These are phyloP conservation scores for Xylaria nigripes DNA, from an alignment of 495 filamentous ascomycete species.

Conservation along the genomic window DNA sequence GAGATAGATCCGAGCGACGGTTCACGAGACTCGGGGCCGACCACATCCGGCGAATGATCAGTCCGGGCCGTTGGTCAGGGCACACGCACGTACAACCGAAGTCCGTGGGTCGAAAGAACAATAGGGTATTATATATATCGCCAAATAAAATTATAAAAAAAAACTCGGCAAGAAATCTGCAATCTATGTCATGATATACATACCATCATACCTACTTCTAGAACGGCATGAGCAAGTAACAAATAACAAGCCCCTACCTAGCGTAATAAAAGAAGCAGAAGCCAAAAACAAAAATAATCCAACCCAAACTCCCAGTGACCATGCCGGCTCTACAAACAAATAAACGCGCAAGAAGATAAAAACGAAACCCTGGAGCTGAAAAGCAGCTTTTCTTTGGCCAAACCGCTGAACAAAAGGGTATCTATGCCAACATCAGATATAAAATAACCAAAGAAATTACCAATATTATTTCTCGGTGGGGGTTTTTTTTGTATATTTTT, in stretches of 20 bases:
- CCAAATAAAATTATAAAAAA: no score
- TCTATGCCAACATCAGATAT: neutral
- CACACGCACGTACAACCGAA: no score
- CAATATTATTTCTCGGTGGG: neutral
- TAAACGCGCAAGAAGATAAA: neutral
- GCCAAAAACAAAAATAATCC: no score
- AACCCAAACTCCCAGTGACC: no score
- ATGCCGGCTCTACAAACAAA: neutral
- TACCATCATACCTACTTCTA: neutral
- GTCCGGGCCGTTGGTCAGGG: no score
- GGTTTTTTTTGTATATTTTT: neutral
- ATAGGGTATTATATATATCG: neutral
- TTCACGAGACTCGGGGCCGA: no score
- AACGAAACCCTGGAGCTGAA: neutral
- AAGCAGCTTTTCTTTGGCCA: neutral
- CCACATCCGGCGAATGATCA: no score
- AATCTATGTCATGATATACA: neutral
- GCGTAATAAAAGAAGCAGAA: no score
- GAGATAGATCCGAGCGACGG: no score
- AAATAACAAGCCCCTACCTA: no score
- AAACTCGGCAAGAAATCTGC: no score
- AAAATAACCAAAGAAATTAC: neutral
- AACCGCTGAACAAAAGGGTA: neutral
- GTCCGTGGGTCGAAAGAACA: neutral
- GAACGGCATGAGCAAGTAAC: no score